Base-by-base conservation (phyloP, 176 grass and related monocot species). In the Tuctoria greenei region DNA sequence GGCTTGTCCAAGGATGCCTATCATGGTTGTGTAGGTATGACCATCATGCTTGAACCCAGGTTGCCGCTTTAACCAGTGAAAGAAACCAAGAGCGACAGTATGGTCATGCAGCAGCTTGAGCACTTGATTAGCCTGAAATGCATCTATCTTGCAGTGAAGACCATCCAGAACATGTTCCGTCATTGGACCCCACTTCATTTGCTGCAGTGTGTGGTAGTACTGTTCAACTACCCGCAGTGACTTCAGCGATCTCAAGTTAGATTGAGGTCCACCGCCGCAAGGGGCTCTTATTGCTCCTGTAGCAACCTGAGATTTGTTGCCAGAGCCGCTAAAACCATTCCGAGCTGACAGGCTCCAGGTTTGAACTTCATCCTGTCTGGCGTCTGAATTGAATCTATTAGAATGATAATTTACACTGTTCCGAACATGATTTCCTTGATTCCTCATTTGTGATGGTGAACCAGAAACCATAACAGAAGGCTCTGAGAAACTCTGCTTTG, bases 21-120 rank as follows among this genome's bases (percentile, higher is more conserved):
- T 98, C 89, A 94, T 92, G 44, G 91, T 98, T 40, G 95, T 98
- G 79, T 98, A 98, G 59, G 91, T 92, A 85, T 98, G 89, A 65
- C 84, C 87, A 83, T 98, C 95, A 24, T 98, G 95, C 71, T 87
- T 98, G 77, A 98, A 98, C 27, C 91, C 91, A 55, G 86, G 85
- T 74, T 95, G 89, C 57, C 50, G 69, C 77, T 93, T 94, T 84
- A 98, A 90, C 95, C 95, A 95, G 34, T 84, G 70, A 57, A 98
- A 98, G 68, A 98, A 98, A 51, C 87, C 95, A 61, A 84, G 89
- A 27, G 95, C 91, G 2, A 86, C 68, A 23, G 73, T 86, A 54
- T 85, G 88, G 41, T 98, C 91, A 82, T 79, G 86, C 34, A 98
- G 79, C 69, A 94, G 80, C 85, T 98, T 98, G 24, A 98, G 77